These are phyloP conservation scores for Dipodascus geniculatus DNA, from an alignment of 805 yeast species.

Conservation along the genomic window DNA sequence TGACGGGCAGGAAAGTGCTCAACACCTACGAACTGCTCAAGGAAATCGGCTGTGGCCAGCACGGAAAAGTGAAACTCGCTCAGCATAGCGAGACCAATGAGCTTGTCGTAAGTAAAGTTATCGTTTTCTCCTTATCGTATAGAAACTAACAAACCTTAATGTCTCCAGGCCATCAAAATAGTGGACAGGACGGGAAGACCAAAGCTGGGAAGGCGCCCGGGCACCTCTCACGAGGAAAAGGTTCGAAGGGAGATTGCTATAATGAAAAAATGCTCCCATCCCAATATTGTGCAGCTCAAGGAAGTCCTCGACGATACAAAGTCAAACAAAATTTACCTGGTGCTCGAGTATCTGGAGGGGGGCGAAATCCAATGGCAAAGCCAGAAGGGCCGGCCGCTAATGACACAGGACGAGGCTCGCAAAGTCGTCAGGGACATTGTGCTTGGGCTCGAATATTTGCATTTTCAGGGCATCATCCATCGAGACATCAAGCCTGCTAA, in stretches of 20 bases:
- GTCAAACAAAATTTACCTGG: conserved; percentile 73
- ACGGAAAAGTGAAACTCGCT: conserved; percentile 87
- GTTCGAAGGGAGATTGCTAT: conserved; percentile 79
- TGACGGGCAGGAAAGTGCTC: conserved; percentile 59
- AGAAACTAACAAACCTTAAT: conserved; percentile 77
- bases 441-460: conserved; percentile 78
- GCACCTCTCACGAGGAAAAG: conserved; percentile 51
- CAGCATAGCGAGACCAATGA: conserved; percentile 40
- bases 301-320: conserved; percentile 77
- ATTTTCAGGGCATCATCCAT: conserved; percentile 82
- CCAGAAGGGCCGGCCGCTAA: neutral
- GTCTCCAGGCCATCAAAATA: conserved; percentile 51
- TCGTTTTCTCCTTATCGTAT: neutral
- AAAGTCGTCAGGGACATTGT: conserved; percentile 73
- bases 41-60: conserved; percentile 87
- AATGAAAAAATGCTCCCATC: conserved; percentile 75
- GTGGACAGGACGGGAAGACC: conserved; percentile 64
- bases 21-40: conserved; percentile 76
- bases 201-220: conserved; percentile 29
- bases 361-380: conserved; percentile 81
- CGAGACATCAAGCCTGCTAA: conserved; percentile 94
- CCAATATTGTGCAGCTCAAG: conserved; percentile 68
- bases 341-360: conserved; percentile 71
- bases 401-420: conserved; percentile 21
- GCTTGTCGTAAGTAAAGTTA: conserved; percentile 25